These are phyloP conservation scores for Blastocrithidia nonstop DNA, from an alignment of 208 protist genomes.

Conservation along the genomic window DNA sequence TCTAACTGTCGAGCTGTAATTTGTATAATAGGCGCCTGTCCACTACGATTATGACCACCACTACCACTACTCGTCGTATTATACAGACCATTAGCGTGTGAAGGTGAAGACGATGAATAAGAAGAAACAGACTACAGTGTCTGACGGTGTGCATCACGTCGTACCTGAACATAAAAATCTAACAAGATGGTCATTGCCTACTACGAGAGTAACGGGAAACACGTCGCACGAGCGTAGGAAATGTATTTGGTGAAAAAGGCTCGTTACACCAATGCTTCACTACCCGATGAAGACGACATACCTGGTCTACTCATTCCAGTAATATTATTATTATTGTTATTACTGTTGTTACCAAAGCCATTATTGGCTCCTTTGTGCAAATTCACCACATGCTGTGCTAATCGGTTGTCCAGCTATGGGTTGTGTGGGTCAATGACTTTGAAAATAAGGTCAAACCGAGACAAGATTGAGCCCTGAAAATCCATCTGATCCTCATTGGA, in stretches of 20 bases:
- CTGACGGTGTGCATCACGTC: conserved; percentile 60
- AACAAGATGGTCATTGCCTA: conserved; percentile 86
- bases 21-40: conserved; percentile 75
- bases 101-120: conserved; percentile 4
- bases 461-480: conserved; percentile 98
- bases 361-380: conserved; percentile 84
- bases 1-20: conserved; percentile 94
- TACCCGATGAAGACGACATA: too few relatives aligned
- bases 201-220: conserved; percentile 82
- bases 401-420: conserved; percentile 81
- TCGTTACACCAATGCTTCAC: conserved; percentile 34
- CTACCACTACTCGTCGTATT: neutral
- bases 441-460: conserved; percentile 99
- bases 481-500: conserved; percentile 88
- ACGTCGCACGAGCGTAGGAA: conserved; percentile 80
- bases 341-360: conserved; percentile 2
- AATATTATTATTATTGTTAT: conserved; percentile 1
- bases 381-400: conserved; percentile 93
- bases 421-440: conserved; percentile 97
- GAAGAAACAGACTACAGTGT: conserved; percentile 40
- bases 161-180: conserved; percentile 94
- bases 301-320: neutral
- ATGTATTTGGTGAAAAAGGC: conserved; percentile 93
- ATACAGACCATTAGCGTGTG: neutral
- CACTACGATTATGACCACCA: conserved; percentile 9